phyloP scores from a whole-genome alignment of 495 filamentous ascomycete species.

The Neurospora sp. region DNA sequence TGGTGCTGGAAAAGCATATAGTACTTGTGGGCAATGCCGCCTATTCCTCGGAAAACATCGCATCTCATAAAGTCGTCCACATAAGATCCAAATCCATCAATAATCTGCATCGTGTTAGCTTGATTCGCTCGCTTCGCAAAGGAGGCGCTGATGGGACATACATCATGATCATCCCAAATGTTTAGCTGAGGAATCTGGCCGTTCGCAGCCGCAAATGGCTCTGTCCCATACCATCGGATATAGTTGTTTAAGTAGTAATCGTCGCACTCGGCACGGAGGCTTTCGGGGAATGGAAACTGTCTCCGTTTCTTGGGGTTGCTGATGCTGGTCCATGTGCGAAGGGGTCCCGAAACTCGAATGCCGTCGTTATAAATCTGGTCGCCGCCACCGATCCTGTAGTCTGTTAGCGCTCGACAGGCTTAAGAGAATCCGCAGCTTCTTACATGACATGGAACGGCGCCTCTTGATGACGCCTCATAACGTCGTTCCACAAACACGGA shows the following conservation, averaged over 20 bases:
- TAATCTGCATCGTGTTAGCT: slow-evolving; percentile 43
- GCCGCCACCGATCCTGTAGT: slow-evolving; percentile 65
- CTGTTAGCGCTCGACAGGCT: neutral
- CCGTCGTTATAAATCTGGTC: slow-evolving; percentile 95
- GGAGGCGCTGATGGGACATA: slow-evolving; percentile 13
- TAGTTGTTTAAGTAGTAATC: slow-evolving; percentile 89
- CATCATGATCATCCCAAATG: slow-evolving; percentile 89
- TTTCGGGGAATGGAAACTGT: slow-evolving; percentile 63
- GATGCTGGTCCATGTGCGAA: slow-evolving; percentile 73
- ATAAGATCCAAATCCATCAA: slow-evolving; percentile 90
- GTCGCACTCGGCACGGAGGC: slow-evolving; percentile 67
- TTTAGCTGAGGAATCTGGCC: slow-evolving; percentile 85
- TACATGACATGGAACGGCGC: slow-evolving; percentile 79
- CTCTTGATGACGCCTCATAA: slow-evolving; percentile 57
- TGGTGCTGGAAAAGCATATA: slow-evolving; percentile 96
- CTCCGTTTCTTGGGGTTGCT: slow-evolving; percentile 71
- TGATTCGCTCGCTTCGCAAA: neutral
- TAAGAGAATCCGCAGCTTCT: neutral
- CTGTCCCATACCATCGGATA: slow-evolving; percentile 70
- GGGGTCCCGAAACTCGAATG: slow-evolving; percentile 70
- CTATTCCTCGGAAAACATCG: slow-evolving; percentile 79
- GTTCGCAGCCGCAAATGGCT: slow-evolving; percentile 77
- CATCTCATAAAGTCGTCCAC: slow-evolving; percentile 91
- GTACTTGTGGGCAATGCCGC: slow-evolving; percentile 77
- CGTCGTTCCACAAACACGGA: slow-evolving; percentile 83